Percentiles rank a stretch among this genome's conserved stretches.
phyloP scores from a whole-genome alignment of 176 grass and related monocot species.

The Eleusine coracana region DNA sequence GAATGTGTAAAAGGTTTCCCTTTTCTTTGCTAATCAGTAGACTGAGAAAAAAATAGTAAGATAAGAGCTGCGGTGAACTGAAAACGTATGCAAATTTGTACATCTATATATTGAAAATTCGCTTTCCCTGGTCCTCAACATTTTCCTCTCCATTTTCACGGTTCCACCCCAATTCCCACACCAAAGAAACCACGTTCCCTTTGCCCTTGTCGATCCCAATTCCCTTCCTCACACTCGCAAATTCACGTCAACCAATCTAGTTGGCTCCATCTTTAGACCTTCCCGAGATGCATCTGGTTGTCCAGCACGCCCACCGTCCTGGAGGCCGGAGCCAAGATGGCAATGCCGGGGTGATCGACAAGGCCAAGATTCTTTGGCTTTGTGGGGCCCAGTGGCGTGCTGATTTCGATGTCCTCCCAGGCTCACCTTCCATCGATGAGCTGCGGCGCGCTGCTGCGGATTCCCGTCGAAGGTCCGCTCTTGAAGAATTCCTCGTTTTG shows the following conservation, averaged over 20 bases:
- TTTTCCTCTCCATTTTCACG: neutral
- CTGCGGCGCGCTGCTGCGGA: slow-evolving; percentile 86
- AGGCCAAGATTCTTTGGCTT: slow-evolving; percentile 45
- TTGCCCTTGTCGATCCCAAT: slow-evolving; percentile 17
- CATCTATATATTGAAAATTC: neutral
- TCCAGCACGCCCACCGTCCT: neutral
- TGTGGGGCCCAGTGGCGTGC: slow-evolving; percentile 80
- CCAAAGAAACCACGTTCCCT: slow-evolving; percentile 22
- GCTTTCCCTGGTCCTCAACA: slow-evolving; percentile 15
- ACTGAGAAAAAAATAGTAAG: too few relatives aligned
- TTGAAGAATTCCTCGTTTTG: neutral
- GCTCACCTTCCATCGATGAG: slow-evolving; percentile 55
- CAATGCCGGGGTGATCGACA: slow-evolving; percentile 47
- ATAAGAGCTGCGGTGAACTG: too few relatives aligned
- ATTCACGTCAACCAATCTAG: neutral
- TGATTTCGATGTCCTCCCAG: slow-evolving; percentile 71
- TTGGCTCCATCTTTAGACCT: neutral
- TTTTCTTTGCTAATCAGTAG: too few relatives aligned
- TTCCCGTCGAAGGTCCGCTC: slow-evolving; percentile 76
- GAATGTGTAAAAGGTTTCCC: too few relatives aligned
- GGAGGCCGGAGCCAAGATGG: slow-evolving; percentile 6
- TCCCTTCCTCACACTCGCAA: neutral
- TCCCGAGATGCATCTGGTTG: neutral
- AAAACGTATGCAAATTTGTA: too few relatives aligned
- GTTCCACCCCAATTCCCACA: neutral